A percentile compares a stretch with the other conserved stretches of the same genome.
phyloP scores from a whole-genome alignment of 164 flowering plant species.

The Vitis rupestris region DNA sequence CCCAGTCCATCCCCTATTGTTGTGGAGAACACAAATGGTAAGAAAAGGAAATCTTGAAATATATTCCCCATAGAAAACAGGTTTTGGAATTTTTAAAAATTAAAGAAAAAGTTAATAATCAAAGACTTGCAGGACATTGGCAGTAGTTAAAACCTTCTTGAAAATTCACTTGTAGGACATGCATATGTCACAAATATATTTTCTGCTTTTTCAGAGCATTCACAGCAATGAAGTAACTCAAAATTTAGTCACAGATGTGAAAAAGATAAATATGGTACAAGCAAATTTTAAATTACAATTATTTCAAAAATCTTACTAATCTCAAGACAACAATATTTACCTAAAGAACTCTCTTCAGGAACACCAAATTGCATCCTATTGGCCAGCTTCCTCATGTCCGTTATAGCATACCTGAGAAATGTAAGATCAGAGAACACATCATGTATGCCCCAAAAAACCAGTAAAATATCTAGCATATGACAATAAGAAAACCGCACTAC shows the following conservation, averaged over 20 bases:
- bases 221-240: neutral
- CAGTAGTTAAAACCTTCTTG: no score
- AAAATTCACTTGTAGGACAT: no score
- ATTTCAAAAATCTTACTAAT: neutral
- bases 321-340: slow-evolving; percentile 27
- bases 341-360: slow-evolving; percentile 97
- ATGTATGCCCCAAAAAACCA: neutral
- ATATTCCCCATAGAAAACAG: neutral
- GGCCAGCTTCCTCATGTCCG: slow-evolving; percentile 97
- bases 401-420: slow-evolving; percentile 71
- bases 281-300: neutral
- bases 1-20: slow-evolving; percentile 92
- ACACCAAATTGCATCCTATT: slow-evolving; percentile 95
- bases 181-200: neutral
- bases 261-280: neutral
- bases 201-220: neutral
- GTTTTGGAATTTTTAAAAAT: no score
- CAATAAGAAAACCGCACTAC: slow-evolving; percentile 27
- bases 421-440: slow-evolving; percentile 5
- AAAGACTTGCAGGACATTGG: neutral
- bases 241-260: neutral
- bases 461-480: neutral
- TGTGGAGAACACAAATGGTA: slow-evolving; percentile 11
- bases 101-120: neutral
- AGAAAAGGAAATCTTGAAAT: neutral